Percentiles rank a stretch among this genome's conserved stretches.
These are phyloP conservation scores for Exophiala oligosperma DNA, from an alignment of 2,329 filamentous ascomycete species.

Conservation along the genomic window DNA sequence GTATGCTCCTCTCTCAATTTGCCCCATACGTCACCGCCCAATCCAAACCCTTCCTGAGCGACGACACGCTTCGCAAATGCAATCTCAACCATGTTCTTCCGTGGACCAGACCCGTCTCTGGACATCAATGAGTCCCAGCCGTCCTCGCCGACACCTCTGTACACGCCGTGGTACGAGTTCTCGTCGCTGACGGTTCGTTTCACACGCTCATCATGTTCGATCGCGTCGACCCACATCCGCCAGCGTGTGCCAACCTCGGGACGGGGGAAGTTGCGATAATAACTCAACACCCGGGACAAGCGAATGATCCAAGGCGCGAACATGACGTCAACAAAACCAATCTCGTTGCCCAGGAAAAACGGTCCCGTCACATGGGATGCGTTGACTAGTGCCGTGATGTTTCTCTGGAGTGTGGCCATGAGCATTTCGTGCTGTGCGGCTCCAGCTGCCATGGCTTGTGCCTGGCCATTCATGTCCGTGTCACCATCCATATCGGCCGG, in stretches of 20 bases:
- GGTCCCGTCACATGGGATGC: conserved; percentile 62
- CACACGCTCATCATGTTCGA: conserved; percentile 65
- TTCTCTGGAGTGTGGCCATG: conserved; percentile 51
- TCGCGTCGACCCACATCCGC: conserved; percentile 68
- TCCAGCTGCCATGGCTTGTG: conserved; percentile 6
- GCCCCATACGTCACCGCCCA: conserved; percentile 28
- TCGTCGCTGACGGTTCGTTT: conserved; percentile 67
- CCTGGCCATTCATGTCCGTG: conserved; percentile 10
- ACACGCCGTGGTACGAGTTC: conserved; percentile 53
- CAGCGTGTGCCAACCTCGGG: conserved; percentile 64
- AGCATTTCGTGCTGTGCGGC: conserved; percentile 24
- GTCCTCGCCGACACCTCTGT: conserved; percentile 27
- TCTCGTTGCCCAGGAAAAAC: conserved; percentile 62
- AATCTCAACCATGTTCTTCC: conserved; percentile 25
- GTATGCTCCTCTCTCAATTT: conserved; percentile 18
- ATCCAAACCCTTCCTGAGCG: conserved; percentile 26
- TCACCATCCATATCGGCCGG: conserved; percentile 1
- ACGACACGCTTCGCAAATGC: conserved; percentile 24
- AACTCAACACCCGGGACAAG: conserved; percentile 64
- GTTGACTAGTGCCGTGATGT: conserved; percentile 63
- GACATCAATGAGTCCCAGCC: conserved; percentile 18
- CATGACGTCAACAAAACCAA: conserved; percentile 71
- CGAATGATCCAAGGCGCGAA: conserved; percentile 74
- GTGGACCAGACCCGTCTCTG: not conserved
- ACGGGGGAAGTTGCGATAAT: conserved; percentile 66